phyloP scores from a whole-genome alignment of 2,329 filamentous ascomycete genomes.

The Epichloe aotearoae region DNA sequence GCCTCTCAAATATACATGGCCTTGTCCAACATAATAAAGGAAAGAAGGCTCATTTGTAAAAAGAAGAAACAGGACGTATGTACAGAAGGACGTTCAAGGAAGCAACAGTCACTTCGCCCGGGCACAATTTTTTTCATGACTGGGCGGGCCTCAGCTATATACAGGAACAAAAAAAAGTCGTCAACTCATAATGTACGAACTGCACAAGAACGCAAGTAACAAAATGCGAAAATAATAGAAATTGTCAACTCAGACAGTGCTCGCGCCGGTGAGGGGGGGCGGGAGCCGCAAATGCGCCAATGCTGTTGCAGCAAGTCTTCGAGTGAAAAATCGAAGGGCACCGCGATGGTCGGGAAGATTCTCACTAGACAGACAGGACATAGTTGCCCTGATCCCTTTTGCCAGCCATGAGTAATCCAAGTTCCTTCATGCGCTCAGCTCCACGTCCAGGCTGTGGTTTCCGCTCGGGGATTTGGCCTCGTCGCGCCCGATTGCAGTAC shows the following conservation, averaged over 20 bases:
- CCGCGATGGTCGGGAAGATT: conserved; percentile 1
- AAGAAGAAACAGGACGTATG: conserved; percentile 6
- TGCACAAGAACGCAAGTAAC: not conserved
- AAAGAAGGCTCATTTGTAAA: conserved; percentile 1
- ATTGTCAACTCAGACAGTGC: not conserved
- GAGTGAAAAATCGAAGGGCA: not conserved
- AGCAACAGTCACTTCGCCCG: not conserved
- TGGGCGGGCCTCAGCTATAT: not conserved
- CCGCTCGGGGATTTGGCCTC: conserved; percentile 47
- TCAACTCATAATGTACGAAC: conserved; percentile 5
- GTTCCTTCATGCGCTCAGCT: conserved; percentile 70
- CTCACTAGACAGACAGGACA: conserved; percentile 55
- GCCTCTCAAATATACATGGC: conserved; percentile 9
- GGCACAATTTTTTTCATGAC: too few species aligned
- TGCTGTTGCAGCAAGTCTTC: not conserved
- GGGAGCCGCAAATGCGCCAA: not conserved
- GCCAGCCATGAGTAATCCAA: conserved; percentile 79
- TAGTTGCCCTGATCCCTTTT: conserved; percentile 63
- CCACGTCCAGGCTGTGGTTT: conserved; percentile 72
- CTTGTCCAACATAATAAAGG: not conserved
- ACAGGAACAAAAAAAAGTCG: not conserved
- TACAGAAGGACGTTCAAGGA: conserved; percentile 3
- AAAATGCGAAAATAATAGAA: not conserved
- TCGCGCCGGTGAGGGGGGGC: not conserved
- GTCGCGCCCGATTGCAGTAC: conserved; percentile 71